Evolutionary conservation across 1,284 basidiomycete species (phyloP).

Genomic region (Ganoderma sinense): DNA sequence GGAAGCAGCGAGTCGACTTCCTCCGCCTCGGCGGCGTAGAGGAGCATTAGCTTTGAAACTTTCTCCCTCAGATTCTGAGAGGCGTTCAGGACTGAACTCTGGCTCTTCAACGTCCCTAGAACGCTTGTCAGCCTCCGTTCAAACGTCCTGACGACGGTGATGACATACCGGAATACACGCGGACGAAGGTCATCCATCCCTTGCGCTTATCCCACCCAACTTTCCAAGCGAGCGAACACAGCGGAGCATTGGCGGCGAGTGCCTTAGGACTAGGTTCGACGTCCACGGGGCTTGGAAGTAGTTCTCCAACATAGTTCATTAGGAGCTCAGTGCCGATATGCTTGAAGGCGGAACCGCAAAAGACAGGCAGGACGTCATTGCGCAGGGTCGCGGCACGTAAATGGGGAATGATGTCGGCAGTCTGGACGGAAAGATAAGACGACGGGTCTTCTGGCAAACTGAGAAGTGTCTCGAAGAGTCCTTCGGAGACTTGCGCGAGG

Average conservation of each 20-base stretch:
- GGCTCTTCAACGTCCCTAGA: slow-evolving; percentile 72
- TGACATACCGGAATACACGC: slow-evolving; percentile 82
- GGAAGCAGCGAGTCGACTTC: slow-evolving; percentile 86
- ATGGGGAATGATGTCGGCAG: slow-evolving; percentile 61
- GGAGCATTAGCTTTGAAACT: slow-evolving; percentile 78
- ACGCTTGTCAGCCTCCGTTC: not conserved
- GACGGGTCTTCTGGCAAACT: slow-evolving; percentile 61
- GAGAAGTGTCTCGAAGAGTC: slow-evolving; percentile 77
- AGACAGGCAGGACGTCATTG: slow-evolving; percentile 77
- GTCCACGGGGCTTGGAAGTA: slow-evolving; percentile 83
- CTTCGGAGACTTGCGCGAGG: slow-evolving; percentile 82
- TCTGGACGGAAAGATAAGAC: slow-evolving; percentile 66
- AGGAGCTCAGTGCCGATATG: slow-evolving; percentile 85
- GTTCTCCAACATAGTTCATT: slow-evolving; percentile 82
- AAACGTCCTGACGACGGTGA: slow-evolving; percentile 5
- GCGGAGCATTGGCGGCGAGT: slow-evolving; percentile 50
- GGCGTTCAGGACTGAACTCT: slow-evolving; percentile 71
- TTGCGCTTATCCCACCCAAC: slow-evolving; percentile 85
- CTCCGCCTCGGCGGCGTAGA: slow-evolving; percentile 82
- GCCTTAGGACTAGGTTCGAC: slow-evolving; percentile 51
- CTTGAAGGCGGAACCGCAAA: slow-evolving; percentile 86
- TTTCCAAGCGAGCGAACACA: slow-evolving; percentile 86
- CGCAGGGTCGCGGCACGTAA: slow-evolving; percentile 74
- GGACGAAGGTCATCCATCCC: slow-evolving; percentile 92
- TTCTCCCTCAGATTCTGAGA: slow-evolving; percentile 77